Evolutionary conservation across 1,284 basidiomycete genomes (phyloP), one percentile per base, ranked within the genome.

Genomic region (Naganishia cerealis): DNA sequence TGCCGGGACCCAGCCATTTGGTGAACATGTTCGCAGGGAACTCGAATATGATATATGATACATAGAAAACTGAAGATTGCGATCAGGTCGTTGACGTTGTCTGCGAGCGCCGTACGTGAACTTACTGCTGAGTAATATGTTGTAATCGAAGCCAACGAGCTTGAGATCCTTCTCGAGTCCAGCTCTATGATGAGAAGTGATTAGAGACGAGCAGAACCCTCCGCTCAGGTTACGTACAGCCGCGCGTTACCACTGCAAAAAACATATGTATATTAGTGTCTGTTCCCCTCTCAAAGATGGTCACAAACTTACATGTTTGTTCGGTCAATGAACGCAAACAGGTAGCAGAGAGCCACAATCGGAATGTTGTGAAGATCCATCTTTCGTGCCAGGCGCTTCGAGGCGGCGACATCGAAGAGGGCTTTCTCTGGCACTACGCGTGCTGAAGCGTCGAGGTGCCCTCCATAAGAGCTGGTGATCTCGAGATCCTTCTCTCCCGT

Each of bases 141-240:
- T 70, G 43, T 67, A 70, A 43, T 67, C 68, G 55, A 57, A 67
- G 15, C 65, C 65, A 1, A 33, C 38, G 18, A 70, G 33, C 10
- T 59, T 59, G 33, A 70, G 54, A 55, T 70, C 68, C 55, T 70
- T 67, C 54, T 70, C 68, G 7, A 70, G 54, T 39, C 68, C 68
- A 1, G 68, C 61, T 50, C 58, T 61, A 29, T 43, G 1, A 8
- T 18, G 9, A 6, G 8, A 50, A 24, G n/a, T 1, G 21, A 50
- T 50, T 13, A 50, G 46, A 9, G 9, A 50, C 10, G 18, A 9
- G 8, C 6, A 15, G 46, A 24, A 13, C 9, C 46, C 21, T 50
- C n/a, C 9, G n/a, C 18, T 6, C 29, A 29, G 8, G 9, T 24
- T 24, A 61, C 58, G 29, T 50, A 61, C 39, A 63, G 61, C 29